phyloP scores from a whole-genome alignment of 805 yeast species.

The Nakazawaea wickerhamii region DNA sequence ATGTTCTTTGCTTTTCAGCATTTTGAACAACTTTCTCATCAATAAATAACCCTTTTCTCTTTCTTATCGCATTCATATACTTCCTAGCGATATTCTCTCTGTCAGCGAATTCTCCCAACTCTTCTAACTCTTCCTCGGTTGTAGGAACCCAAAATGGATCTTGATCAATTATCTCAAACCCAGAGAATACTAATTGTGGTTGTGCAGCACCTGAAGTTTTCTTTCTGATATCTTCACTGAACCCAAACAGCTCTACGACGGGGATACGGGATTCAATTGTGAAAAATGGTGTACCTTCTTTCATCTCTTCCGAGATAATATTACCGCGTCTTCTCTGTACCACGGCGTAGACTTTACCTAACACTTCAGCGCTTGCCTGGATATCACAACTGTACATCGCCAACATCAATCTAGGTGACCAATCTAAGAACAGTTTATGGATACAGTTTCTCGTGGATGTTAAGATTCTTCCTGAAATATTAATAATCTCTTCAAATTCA shows the following conservation, averaged over 20 bases:
- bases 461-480: constrained; percentile 67
- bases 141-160: constrained; percentile 99
- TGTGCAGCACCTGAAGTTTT: constrained; percentile 95
- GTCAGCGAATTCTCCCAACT: constrained; percentile 88
- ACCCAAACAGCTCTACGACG: constrained; percentile 94
- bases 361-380: constrained; percentile 89
- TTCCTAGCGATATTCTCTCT: constrained; percentile 84
- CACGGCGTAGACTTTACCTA: constrained; percentile 93
- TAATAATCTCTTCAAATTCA: constrained; percentile 32
- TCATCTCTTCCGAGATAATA: constrained; percentile 88
- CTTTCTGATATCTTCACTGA: constrained; percentile 90
- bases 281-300: constrained; percentile 97
- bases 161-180: constrained; percentile 78
- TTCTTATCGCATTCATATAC: constrained; percentile 78
- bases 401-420: constrained; percentile 86
- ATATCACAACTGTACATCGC: constrained; percentile 94
- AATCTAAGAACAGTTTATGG: constrained; percentile 61
- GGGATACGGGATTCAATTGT: constrained; percentile 82
- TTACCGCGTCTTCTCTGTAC: constrained; percentile 84
- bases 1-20: constrained; percentile 91
- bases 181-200: constrained; percentile 89
- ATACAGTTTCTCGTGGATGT: constrained; percentile 69
- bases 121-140: constrained; percentile 93
- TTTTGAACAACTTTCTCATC: constrained; percentile 87
- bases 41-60: constrained; percentile 82